Base-by-base conservation (phyloP, 306 rosid genomes). In the Malus sieversii region DNA sequence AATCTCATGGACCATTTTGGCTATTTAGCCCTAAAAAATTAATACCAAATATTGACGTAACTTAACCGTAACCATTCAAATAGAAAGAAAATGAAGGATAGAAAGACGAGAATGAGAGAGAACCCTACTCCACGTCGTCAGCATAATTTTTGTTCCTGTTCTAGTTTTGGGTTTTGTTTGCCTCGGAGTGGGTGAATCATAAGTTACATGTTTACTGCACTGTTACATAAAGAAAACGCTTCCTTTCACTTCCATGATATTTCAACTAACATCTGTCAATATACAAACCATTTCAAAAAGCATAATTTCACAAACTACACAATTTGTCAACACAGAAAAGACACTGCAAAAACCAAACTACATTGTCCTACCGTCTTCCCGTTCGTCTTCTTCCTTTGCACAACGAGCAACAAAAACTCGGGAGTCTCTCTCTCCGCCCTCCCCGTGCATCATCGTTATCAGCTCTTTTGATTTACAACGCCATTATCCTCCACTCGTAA, bases 391-490 rank as follows among this genome's bases (percentile, higher is more conserved):
- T 32, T 32, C 29, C 29, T 66, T 63, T 30, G 8, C 9, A 30
- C 68, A 15, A 30, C 40, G 13, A 15, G n/a, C 5, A 23, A 72
- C 66, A 58, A 59, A 61, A 72, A 72, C 44, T 25, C 67, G 23
- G 40, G 12, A 72, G 35, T 32, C 18, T 27, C 65, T n/a, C 59
- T 75, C 71, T 64, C 23, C 4, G 20, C 10, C 66, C 58, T 18
- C 62, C 44, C 52, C 74, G 2, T 51, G 42, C 63, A 44, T 66
- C 22, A 4, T 19, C 25, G 25, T 25, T 12, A 12, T 51, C 59
- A 20, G 65, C 57, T 46, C 71, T 30, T 66, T 38, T 22, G 8
- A 22, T 77, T 73, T 62, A 82, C 85, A 33, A 35, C 42, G 66
- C 55, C 71, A 40, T 38, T 23, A 33, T 73, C 72, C 44, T 75